phyloP scores from a whole-genome alignment of 2,329 filamentous ascomycete species.

The Aspergillus hiratsukae region DNA sequence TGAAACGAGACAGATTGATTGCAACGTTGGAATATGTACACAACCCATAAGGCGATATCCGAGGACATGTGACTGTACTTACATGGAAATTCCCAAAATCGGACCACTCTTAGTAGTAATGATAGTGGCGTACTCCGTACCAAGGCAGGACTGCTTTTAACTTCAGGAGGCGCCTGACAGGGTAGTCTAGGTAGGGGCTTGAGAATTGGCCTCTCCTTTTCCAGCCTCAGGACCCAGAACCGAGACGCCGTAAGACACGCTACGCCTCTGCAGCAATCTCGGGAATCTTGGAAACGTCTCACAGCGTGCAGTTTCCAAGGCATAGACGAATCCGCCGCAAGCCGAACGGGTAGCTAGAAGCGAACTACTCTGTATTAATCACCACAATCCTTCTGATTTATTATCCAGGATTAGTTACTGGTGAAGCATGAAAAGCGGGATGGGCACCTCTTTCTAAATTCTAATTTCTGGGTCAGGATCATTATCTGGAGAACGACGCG shows the following conservation, averaged over 20 bases:
- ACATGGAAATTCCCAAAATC: background rate
- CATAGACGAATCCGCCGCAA: background rate
- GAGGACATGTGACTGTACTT: background rate
- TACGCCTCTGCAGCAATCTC: background rate
- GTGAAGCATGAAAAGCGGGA: background rate
- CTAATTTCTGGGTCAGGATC: constrained; percentile 11
- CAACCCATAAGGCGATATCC: background rate
- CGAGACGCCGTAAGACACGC: background rate
- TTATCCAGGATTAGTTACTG: background rate
- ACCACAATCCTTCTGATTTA: background rate
- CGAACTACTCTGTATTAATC: background rate
- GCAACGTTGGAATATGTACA: too few species aligned
- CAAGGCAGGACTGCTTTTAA: background rate
- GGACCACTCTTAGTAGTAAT: background rate
- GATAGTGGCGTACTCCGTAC: background rate
- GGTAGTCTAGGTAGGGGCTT: constrained; percentile 6
- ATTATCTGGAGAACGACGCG: constrained; percentile 14
- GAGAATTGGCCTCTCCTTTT: constrained; percentile 2
- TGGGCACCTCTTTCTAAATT: background rate
- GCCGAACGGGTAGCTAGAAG: background rate
- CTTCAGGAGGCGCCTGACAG: constrained; percentile 21
- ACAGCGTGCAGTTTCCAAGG: background rate
- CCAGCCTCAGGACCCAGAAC: background rate
- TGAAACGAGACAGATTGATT: background rate
- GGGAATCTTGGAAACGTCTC: background rate